Evolutionary conservation across 139 green algal species (phyloP).

Genomic region (Pleodorina starrii): DNA sequence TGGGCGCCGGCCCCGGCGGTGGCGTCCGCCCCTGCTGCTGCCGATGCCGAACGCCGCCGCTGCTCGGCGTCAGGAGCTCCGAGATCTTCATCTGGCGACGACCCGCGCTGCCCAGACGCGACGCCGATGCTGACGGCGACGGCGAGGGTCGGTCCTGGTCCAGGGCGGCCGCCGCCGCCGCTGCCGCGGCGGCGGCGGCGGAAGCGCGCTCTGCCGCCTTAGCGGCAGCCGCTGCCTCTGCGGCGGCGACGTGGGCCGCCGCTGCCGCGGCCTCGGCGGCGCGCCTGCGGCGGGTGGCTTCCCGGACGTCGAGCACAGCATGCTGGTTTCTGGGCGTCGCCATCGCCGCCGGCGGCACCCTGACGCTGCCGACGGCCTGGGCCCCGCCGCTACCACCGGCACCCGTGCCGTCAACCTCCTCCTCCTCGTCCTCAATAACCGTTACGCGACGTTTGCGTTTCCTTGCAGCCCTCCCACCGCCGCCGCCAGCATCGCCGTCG

Average conservation of each 20-base stretch:
- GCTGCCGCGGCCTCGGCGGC: neutral
- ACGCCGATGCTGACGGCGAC: neutral
- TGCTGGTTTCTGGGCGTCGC: neutral
- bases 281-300: neutral
- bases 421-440: neutral
- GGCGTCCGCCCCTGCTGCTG: neutral
- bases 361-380: neutral
- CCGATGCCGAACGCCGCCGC: neutral
- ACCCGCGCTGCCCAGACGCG: neutral
- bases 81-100: constrained; percentile 10
- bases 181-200: neutral
- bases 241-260: neutral
- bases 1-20: neutral
- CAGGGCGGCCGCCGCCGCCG: neutral
- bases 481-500: neutral
- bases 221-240: neutral
- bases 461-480: neutral
- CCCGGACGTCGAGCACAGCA: neutral
- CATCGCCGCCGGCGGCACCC: neutral
- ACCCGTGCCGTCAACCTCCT: neutral
- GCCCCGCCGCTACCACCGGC: neutral
- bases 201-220: neutral
- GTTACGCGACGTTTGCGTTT: neutral
- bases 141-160: neutral
- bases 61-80: neutral